Conservation (phyloP, 2,329 filamentous ascomycete genomes). For the Eurotiales sp. region DNA sequence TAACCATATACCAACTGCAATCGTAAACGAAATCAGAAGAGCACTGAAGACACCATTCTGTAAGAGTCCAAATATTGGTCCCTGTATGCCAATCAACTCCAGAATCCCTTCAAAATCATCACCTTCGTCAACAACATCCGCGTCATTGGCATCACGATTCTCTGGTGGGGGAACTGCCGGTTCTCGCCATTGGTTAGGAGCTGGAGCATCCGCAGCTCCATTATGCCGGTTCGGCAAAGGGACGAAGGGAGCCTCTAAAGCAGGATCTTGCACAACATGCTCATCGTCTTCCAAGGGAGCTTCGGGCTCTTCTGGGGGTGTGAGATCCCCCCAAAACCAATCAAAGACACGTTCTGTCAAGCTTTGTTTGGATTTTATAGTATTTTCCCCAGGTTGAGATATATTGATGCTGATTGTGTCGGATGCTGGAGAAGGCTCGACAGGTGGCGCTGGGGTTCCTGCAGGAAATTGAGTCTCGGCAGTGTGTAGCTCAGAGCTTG, state of each 20-base stretch:
- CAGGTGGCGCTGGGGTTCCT: neutral
- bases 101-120: slow-evolving; percentile 96
- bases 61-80: slow-evolving; percentile 80
- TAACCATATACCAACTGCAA: slow-evolving; percentile 80
- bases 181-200: slow-evolving; percentile 36
- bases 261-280: slow-evolving; percentile 56
- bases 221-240: slow-evolving; percentile 47
- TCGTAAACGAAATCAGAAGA: slow-evolving; percentile 80
- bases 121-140: slow-evolving; percentile 60
- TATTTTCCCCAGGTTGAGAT: slow-evolving; percentile 1
- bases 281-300: slow-evolving; percentile 53
- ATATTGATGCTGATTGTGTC: neutral
- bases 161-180: slow-evolving; percentile 54
- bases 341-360: slow-evolving; percentile 29
- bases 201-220: slow-evolving; percentile 33
- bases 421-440: neutral
- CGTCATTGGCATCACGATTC: slow-evolving; percentile 56
- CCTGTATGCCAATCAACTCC: slow-evolving; percentile 94
- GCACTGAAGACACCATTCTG: slow-evolving; percentile 95
- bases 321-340: slow-evolving; percentile 46
- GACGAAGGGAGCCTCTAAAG: slow-evolving; percentile 59
- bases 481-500: neutral
- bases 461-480: slow-evolving; percentile 1
- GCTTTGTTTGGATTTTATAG: slow-evolving; percentile 18
- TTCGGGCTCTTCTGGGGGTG: slow-evolving; percentile 32